Evolutionary conservation across 495 filamentous ascomycete genomes (phyloP).

Genomic region (Neurospora discreta): DNA sequence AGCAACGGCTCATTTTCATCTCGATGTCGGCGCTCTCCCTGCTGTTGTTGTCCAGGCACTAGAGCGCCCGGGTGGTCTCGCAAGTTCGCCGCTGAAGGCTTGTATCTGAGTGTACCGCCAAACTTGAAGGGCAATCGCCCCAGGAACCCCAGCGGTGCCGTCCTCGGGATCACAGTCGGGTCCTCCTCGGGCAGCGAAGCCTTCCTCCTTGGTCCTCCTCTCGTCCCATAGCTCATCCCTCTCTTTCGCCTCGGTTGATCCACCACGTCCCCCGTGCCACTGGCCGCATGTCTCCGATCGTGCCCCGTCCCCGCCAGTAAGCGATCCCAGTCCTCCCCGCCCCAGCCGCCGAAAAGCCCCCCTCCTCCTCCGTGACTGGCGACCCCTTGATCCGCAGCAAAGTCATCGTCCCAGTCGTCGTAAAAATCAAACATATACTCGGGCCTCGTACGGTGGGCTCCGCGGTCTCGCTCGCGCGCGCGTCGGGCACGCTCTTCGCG

Average conservation of each 20-base stretch:
- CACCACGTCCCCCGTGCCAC: slow-evolving; percentile 27
- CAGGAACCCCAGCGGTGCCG: slow-evolving; percentile 76
- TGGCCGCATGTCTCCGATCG: slow-evolving; percentile 21
- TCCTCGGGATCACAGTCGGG: slow-evolving; percentile 83
- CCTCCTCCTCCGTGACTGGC: slow-evolving; percentile 22
- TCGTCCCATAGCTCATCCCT: slow-evolving; percentile 83
- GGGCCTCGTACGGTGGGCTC: slow-evolving; percentile 46
- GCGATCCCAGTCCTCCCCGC: slow-evolving; percentile 70
- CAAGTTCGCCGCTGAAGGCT: slow-evolving; percentile 81
- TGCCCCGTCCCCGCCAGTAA: slow-evolving; percentile 66
- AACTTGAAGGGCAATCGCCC: slow-evolving; percentile 76
- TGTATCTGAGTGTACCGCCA: slow-evolving; percentile 74
- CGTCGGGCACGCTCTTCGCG: slow-evolving; percentile 65
- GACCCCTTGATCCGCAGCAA: slow-evolving; percentile 36
- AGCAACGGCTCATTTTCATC: slow-evolving; percentile 67
- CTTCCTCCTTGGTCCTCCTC: slow-evolving; percentile 56
- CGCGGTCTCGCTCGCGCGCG: slow-evolving; percentile 41
- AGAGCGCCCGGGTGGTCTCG: slow-evolving; percentile 67
- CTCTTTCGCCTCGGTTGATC: slow-evolving; percentile 64
- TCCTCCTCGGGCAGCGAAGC: slow-evolving; percentile 54
- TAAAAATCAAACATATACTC: slow-evolving; percentile 95
- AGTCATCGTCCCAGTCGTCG: slow-evolving; percentile 89
- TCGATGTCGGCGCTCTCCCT: slow-evolving; percentile 35
- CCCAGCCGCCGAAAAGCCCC: slow-evolving; percentile 51
- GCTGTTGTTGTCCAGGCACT: slow-evolving; percentile 21